Base-by-base conservation (phyloP, 345 rosid species). In the Hypericum perforatum region DNA sequence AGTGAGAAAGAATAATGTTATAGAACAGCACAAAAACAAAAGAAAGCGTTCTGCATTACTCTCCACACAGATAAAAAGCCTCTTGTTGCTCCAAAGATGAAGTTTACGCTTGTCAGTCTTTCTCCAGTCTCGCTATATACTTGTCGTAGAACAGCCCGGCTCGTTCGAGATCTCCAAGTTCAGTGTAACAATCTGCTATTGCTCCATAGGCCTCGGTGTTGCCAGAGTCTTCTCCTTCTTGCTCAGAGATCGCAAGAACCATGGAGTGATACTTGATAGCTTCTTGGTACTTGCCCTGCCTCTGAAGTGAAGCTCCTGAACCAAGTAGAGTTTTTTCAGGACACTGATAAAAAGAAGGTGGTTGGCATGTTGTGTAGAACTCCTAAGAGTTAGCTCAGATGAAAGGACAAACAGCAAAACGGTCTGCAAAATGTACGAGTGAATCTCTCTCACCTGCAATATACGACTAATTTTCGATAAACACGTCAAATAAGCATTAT, bases 121-220 rank as follows among this genome's bases (percentile, higher is more conserved):
- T 72, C 68, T 87, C 92, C 76, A 91, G 69, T 64, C 95, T 74
- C 16, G 89, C 69, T 53, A 91, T 91, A 43, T 87, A 87, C 7
- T 76, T 61, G 66, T 91, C 98, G 42, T 87, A 91, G 70, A 81
- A 87, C 16, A 65, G 76, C 8, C 84, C 98, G 0, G 98, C 96
- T 62, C 63, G 75, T 79, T 91, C 98, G 5, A 91, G 89, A 22
- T 91, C 98, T 10, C 96, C 95, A 0, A 91, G 78, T 67, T 91
- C 96, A 8, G 98, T 91, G 62, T 91, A 79, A 53, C 96, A 87
- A 54, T 91, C 98, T 0, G 98, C 98, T 42, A 87, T 91, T 16
- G 95, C 98, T 36, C 98, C 98, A 42, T 76, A 91, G 5, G 98
- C 98, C 67, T 91, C 96, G 6, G 98, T 87, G 67, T 68, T 79